Percentiles rank a stretch among this genome's conserved stretches.
Conservation (phyloP, 2,329 filamentous ascomycete species). For the Colletotrichum lentis region DNA sequence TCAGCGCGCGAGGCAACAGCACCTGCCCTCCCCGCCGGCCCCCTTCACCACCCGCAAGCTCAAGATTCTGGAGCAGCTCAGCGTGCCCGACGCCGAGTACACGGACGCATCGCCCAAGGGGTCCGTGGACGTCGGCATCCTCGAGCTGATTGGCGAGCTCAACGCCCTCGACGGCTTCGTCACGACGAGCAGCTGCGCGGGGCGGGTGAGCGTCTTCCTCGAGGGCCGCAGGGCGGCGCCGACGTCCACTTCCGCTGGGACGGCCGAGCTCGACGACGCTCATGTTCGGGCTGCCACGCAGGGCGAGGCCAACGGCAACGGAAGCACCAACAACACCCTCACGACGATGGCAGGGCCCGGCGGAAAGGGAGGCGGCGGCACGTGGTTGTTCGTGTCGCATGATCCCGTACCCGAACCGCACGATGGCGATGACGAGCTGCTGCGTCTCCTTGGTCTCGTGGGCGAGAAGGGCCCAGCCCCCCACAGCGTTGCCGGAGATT, state of each 20-base stretch:
- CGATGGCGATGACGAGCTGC: slow-evolving; percentile 39
- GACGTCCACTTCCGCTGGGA: slow-evolving; percentile 12
- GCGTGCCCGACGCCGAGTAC: slow-evolving; percentile 74
- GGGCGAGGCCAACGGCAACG: slow-evolving; percentile 28
- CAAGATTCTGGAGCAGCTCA: slow-evolving; percentile 75
- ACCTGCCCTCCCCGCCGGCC: slow-evolving; percentile 44
- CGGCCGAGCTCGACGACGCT: slow-evolving; percentile 36
- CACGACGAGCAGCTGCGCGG: slow-evolving; percentile 93
- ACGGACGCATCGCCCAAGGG: slow-evolving; percentile 89
- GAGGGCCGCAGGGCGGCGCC: slow-evolving; percentile 69
- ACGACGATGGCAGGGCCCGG: slow-evolving; percentile 68
- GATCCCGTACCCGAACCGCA: slow-evolving; percentile 62
- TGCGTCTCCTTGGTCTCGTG: slow-evolving; percentile 50
- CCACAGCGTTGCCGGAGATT: slow-evolving; percentile 7
- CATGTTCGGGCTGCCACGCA: slow-evolving; percentile 5
- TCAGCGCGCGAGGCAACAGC: slow-evolving; percentile 21
- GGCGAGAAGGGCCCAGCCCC: slow-evolving; percentile 38
- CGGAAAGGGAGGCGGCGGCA: slow-evolving; percentile 84
- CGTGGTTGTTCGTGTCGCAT: slow-evolving; percentile 90
- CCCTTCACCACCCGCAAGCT: slow-evolving; percentile 70
- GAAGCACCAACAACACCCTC: slow-evolving; percentile 33
- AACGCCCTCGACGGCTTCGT: slow-evolving; percentile 79
- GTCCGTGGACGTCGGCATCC: slow-evolving; percentile 80
- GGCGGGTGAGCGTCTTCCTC: slow-evolving; percentile 85
- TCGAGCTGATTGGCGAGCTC: slow-evolving; percentile 78